Conservation (phyloP, 1,284 basidiomycete genomes). For the Papiliotrema nemorosa region DNA sequence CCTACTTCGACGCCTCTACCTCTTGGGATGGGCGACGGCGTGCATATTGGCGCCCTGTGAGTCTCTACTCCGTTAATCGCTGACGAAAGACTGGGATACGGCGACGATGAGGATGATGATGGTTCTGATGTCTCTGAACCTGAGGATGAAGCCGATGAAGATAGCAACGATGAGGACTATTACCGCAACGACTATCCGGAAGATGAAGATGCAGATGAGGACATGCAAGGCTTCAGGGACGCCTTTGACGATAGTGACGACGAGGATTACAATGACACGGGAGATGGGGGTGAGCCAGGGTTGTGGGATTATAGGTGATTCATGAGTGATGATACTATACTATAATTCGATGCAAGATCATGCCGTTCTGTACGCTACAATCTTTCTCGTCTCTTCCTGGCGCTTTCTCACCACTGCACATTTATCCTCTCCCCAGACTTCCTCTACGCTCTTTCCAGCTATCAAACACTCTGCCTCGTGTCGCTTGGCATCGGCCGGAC, state of each 20-base stretch:
- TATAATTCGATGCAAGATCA: conserved; percentile 4
- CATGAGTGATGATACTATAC: too few species aligned
- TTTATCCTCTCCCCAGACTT: conserved; percentile 65
- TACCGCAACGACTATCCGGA: conserved; percentile 52
- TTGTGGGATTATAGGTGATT: conserved; percentile 14
- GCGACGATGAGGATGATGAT: conserved; percentile 36
- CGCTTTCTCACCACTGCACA: conserved; percentile 54
- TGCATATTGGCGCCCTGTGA: conserved; percentile 35
- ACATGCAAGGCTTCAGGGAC: conserved; percentile 40
- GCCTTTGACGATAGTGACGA: conserved; percentile 32
- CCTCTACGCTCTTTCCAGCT: conserved; percentile 51
- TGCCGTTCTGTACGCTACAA: conserved; percentile 31
- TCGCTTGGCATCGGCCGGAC: conserved; percentile 65
- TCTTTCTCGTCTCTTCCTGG: conserved; percentile 56
- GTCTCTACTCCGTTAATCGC: conserved; percentile 7
- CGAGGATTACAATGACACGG: conserved; percentile 5
- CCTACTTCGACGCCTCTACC: conserved; percentile 16
- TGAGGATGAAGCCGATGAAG: conserved; percentile 51
- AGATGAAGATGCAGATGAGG: conserved; percentile 49
- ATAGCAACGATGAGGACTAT: conserved; percentile 50
- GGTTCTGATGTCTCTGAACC: conserved; percentile 40
- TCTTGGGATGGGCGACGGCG: conserved; percentile 30
- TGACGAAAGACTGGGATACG: conserved; percentile 35
- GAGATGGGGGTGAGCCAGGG: conserved; percentile 14
- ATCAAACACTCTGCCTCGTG: conserved; percentile 60